Conservation (phyloP, 257 asterid genomes). For the Fraxinus pennsylvanica region DNA sequence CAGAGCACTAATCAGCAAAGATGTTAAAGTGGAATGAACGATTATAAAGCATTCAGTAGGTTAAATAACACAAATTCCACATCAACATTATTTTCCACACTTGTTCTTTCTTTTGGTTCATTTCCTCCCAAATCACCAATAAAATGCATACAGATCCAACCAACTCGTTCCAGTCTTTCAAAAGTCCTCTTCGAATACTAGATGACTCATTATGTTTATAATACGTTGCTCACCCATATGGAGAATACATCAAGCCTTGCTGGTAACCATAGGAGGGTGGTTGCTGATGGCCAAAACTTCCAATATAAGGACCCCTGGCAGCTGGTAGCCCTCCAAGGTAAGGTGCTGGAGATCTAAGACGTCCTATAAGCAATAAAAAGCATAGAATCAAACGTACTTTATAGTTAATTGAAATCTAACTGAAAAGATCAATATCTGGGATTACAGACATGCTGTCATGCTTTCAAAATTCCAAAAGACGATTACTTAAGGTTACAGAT, state of each 20-base stretch:
- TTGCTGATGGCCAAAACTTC: conserved; percentile 81
- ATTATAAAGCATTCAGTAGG: background rate
- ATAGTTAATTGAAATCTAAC: background rate
- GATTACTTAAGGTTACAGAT: background rate
- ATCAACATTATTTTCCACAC: background rate
- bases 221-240: conserved; percentile 71
- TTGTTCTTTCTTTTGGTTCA: background rate
- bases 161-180: background rate
- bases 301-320: conserved; percentile 79
- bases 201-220: background rate
- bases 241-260: conserved; percentile 86
- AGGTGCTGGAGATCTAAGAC: conserved; percentile 77
- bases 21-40: background rate
- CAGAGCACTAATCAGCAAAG: background rate
- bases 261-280: conserved; percentile 78
- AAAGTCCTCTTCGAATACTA: background rate
- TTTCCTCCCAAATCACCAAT: background rate
- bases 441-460: background rate
- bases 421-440: background rate
- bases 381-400: background rate
- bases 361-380: conserved; percentile 53
- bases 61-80: background rate
- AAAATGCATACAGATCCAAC: conserved; percentile 1
- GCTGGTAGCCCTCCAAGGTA: conserved; percentile 69
- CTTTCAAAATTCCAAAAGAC: background rate